These are phyloP conservation scores for Yamadazyma mexicana DNA, from an alignment of 1,139 yeast species.

Conservation along the genomic window DNA sequence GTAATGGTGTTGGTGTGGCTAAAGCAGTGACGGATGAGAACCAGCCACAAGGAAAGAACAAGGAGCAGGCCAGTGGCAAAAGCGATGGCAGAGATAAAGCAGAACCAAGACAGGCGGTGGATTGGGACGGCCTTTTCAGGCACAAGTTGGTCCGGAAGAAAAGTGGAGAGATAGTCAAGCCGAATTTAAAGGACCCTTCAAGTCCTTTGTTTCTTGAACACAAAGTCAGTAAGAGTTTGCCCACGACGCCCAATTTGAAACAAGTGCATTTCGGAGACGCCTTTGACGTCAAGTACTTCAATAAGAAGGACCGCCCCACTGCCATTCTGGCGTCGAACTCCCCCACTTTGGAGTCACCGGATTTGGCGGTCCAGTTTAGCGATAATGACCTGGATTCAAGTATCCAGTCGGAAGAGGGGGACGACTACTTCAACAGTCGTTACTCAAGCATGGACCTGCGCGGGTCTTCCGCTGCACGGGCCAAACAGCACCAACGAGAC, in stretches of 20 bases:
- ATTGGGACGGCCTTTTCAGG: constrained; percentile 2
- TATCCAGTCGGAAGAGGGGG: constrained; percentile 7
- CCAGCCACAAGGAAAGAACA: background rate
- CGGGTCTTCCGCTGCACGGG: background rate
- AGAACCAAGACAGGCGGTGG: no score
- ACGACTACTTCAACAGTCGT: constrained; percentile 16
- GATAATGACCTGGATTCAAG: constrained; percentile 5
- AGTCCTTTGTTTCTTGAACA: constrained; percentile 34
- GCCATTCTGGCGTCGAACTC: constrained; percentile 71
- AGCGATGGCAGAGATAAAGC: background rate
- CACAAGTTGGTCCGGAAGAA: constrained; percentile 60
- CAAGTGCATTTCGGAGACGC: constrained; percentile 77
- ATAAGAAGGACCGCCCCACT: constrained; percentile 68
- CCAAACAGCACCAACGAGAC: constrained; percentile 5
- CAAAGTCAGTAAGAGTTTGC: constrained; percentile 59
- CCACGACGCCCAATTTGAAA: constrained; percentile 71
- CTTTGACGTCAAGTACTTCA: constrained; percentile 57
- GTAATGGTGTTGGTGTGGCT: no score
- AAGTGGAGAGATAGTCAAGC: constrained; percentile 78
- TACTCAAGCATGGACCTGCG: constrained; percentile 5
- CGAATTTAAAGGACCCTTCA: constrained; percentile 52
- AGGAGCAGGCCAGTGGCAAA: background rate
- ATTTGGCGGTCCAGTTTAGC: constrained; percentile 16
- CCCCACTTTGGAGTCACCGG: constrained; percentile 40
- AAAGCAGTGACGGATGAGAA: background rate